A percentile compares a stretch with the other conserved stretches of the same genome.
Conservation (phyloP, 2,329 filamentous ascomycete genomes). For the Coniochaeta ligniaria region DNA sequence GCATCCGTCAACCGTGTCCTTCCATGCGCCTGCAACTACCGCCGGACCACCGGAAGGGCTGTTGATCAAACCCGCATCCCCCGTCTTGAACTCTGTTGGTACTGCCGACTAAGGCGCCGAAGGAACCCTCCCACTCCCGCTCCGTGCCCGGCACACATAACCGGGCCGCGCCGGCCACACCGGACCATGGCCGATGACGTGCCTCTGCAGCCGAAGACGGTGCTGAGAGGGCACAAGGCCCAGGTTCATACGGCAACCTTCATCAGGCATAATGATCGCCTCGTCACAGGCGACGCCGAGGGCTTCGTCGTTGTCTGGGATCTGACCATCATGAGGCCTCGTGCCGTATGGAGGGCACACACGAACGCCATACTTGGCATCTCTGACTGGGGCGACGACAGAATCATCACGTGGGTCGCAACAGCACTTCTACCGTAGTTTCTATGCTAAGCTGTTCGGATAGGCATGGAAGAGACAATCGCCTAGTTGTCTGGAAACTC, state of each 20-base stretch:
- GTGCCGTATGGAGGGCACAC: slow-evolving; percentile 84
- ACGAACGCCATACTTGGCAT: slow-evolving; percentile 69
- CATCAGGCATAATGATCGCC: slow-evolving; percentile 62
- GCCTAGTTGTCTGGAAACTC: slow-evolving; percentile 78
- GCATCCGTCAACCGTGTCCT: neutral
- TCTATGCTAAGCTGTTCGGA: neutral
- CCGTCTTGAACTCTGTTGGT: neutral
- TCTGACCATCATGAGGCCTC: slow-evolving; percentile 69
- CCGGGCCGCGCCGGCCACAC: neutral
- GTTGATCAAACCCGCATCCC: neutral
- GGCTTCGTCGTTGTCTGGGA: slow-evolving; percentile 88
- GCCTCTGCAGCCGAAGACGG: slow-evolving; percentile 42
- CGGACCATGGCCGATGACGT: neutral
- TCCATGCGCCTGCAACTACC: neutral
- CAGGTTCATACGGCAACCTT: slow-evolving; percentile 75
- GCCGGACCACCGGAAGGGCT: neutral
- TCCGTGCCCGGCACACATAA: neutral
- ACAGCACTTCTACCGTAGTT: neutral
- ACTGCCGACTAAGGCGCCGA: neutral
- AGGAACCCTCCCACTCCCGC: neutral
- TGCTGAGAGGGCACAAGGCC: slow-evolving; percentile 79
- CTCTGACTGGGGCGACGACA: slow-evolving; percentile 62
- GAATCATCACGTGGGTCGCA: slow-evolving; percentile 68
- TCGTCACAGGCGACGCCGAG: slow-evolving; percentile 82
- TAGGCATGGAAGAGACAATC: slow-evolving; percentile 87